Base-by-base conservation (phyloP, 148 eudicot genomes). In the Amaranthus palmeri region DNA sequence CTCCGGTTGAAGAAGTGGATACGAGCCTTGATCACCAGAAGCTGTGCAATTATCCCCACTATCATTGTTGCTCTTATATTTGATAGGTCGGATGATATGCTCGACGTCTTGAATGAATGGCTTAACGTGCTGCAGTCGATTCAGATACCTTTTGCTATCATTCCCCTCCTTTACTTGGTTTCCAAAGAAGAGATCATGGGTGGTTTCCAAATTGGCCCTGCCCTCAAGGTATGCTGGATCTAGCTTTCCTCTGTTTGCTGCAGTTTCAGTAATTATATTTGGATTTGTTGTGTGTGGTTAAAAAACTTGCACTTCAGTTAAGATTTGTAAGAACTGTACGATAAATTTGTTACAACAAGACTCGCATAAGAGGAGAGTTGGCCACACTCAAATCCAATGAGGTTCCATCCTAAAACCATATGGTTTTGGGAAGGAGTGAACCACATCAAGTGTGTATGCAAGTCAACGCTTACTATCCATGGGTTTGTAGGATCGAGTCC, bases 151-250 rank as follows among this genome's bases (percentile, higher is more conserved):
- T 96, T 92, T 72, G 99, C 99, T 45, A 82, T 96, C 40, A 96
- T 96, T 76, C 99, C 99, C n/a, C 93, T 96, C 61, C 90, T 92
- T 45, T 92, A 80, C 68, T 77, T 96, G 88, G 97, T 96, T 76
- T 85, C 99, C 70, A 92, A 85, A 77, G 97, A 96, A 73, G 96
- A 96, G 65, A 55, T 96, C 68, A 92, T 96, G 99, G 99, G 99
- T 14, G 80, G 72, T 61, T 88, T 92, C 80, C 90, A 74, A 76
- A 96, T 96, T 17, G 97, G 97, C 57, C 81, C 83, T 47, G 58
- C 85, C 52, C 85, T 88, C 47, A 87, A 90, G 99, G 99, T 96
- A 85, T 53, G 65, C 56, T 68, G 17, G 15, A 36, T n/a, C 57
- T 68, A 13, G 7, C 44, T 36, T 51, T 18, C 2, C 36, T 25